Evolutionary conservation across 2,329 filamentous ascomycete genomes (phyloP).

Genomic region (Aureobasidium sp.): DNA sequence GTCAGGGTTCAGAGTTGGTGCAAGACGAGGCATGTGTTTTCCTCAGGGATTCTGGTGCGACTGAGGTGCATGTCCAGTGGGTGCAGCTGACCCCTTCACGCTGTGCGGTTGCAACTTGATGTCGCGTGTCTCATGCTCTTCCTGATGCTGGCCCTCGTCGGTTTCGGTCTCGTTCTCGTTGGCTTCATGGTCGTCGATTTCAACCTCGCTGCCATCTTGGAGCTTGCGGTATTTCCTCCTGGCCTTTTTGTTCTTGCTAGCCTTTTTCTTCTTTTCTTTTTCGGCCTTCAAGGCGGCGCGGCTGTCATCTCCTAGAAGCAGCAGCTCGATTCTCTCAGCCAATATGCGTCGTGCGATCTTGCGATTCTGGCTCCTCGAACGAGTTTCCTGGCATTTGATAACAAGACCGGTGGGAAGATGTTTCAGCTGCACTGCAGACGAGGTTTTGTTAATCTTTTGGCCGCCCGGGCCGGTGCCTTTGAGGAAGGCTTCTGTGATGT

Average conservation of each 20-base stretch:
- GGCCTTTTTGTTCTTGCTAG: conserved; percentile 73
- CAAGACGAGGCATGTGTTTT: neutral
- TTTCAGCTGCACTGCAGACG: conserved; percentile 85
- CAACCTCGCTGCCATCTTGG: conserved; percentile 37
- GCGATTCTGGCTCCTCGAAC: conserved; percentile 79
- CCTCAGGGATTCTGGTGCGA: neutral
- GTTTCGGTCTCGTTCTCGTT: neutral
- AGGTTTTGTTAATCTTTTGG: conserved; percentile 99
- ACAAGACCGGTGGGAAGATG: conserved; percentile 88
- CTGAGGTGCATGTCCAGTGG: neutral
- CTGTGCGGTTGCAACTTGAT: neutral
- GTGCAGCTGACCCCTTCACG: neutral
- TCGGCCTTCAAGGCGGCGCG: conserved; percentile 58
- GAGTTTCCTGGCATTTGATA: conserved; percentile 87
- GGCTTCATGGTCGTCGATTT: conserved; percentile 16
- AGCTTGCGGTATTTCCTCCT: conserved; percentile 68
- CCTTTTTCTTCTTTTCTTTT: conserved; percentile 60
- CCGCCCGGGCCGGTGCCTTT: conserved; percentile 90
- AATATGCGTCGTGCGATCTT: conserved; percentile 74
- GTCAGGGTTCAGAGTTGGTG: neutral
- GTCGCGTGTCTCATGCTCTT: neutral
- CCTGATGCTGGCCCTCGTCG: neutral
- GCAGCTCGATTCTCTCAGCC: conserved; percentile 67
- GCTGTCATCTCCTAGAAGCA: conserved; percentile 64
- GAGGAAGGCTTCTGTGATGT: conserved; percentile 78